These are phyloP conservation scores for Bryopsis sp. DNA, from an alignment of 139 green algal species.

Conservation along the genomic window DNA sequence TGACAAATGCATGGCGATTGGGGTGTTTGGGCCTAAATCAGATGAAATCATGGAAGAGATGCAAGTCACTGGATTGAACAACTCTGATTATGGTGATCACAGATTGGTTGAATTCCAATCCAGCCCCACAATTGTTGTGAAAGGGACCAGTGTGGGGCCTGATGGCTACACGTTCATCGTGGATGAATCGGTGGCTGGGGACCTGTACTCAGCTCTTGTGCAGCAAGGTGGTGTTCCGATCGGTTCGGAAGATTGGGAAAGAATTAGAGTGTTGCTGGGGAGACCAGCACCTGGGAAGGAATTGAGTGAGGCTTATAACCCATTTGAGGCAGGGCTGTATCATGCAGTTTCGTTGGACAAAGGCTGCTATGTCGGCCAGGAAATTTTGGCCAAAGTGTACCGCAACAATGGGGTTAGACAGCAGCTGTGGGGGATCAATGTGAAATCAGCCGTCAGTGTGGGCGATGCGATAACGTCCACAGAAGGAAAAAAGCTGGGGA, in stretches of 20 bases:
- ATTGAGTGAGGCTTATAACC: slow-evolving; percentile 51
- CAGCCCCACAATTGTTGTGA: no score
- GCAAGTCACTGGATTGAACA: no score
- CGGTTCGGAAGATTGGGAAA: slow-evolving; percentile 60
- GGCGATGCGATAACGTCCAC: background rate
- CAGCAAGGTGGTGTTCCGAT: slow-evolving; percentile 55
- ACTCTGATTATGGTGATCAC: no score
- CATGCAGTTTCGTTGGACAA: slow-evolving; percentile 59
- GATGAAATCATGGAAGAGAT: slow-evolving; percentile 44
- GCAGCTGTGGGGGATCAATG: background rate
- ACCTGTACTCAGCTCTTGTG: slow-evolving; percentile 49
- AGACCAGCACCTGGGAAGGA: slow-evolving; percentile 47
- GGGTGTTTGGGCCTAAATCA: slow-evolving; percentile 54
- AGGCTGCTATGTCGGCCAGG: slow-evolving; percentile 16
- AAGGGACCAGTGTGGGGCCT: no score
- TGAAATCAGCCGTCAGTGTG: background rate
- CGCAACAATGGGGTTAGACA: background rate
- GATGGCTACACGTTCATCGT: slow-evolving; percentile 62
- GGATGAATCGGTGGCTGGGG: slow-evolving; percentile 47
- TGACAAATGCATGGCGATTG: background rate
- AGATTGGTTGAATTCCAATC: no score
- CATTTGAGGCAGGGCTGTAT: slow-evolving; percentile 68
- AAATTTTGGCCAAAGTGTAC: background rate
- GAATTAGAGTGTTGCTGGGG: slow-evolving; percentile 46
- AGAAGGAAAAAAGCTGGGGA: background rate